Base-by-base conservation (phyloP, 768 basidiomycete species). In the Polyporus arcularius region DNA sequence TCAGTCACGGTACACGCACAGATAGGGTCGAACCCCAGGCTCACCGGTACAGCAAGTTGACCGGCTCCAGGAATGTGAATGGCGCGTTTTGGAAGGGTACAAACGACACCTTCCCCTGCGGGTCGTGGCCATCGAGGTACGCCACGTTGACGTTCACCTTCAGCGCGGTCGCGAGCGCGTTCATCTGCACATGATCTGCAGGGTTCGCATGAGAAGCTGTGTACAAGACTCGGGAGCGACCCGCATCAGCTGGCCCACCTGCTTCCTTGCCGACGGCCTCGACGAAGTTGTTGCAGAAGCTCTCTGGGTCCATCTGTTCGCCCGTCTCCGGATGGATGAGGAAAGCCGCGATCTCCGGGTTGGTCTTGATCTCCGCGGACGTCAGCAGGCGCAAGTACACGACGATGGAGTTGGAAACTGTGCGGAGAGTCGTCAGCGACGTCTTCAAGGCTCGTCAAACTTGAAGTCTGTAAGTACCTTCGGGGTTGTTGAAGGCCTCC, bases 381-480 rank as follows among this genome's bases (percentile, higher is more conserved):
- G 96, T 90, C 18, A 95, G 74, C 57, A 96, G 79, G 47, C 96
- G 84, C 65, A 98, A 80, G 71, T 87, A 94, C 62, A 88, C 82
- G 21, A 92, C 88, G 69, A 93, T 85, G 26, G 85, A 84, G 71
- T 90, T 89, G 7, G 87, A 89, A 9, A 76, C 87, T 88, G 53
- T 0, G 39, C 30, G 2, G 12, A 39, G n/a, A n/a, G 12, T 40
- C 4, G 53, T 60, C 32, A 41, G 28, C 14, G 48, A 21, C 39
- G 26, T 50, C 10, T 11, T 11, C 5, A 21, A 15, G 52, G 32
- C 41, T 7, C 42, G n/a, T 16, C 39, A 43, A 26, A 30, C 21
- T 26, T 14, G 18, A 41, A 32, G 11, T 16, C 30, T 12, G 38
- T 18, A 26, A 77, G 57, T 64, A 86, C 86, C 73, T 75, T 80